These are phyloP conservation scores for Gaeumannomyces tritici DNA, from an alignment of 2,329 filamentous ascomycete genomes.

Conservation along the genomic window DNA sequence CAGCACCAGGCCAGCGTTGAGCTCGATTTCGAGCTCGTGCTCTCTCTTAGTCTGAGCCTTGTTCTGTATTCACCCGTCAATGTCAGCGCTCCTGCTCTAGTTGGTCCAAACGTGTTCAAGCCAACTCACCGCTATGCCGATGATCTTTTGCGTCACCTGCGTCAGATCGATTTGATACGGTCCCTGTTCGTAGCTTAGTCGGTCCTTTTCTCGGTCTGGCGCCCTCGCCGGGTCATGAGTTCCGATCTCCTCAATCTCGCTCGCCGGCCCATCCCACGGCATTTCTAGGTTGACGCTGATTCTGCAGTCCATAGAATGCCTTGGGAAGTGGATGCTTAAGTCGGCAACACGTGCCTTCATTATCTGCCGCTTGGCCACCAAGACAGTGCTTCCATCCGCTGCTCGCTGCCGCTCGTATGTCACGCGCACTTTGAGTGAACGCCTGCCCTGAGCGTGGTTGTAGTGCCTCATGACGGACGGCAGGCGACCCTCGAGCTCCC, in stretches of 20 bases:
- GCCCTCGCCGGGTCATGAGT: constrained; percentile 26
- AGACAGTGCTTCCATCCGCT: constrained; percentile 22
- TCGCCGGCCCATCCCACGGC: constrained; percentile 63
- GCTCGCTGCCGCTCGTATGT: constrained; percentile 67
- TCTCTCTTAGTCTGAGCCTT: constrained; percentile 46
- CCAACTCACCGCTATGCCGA: constrained; percentile 7
- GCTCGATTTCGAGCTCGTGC: constrained; percentile 74
- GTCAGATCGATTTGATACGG: constrained; percentile 88
- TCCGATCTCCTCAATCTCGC: constrained; percentile 38
- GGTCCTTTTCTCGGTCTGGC: constrained; percentile 72
- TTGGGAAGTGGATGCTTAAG: constrained; percentile 76
- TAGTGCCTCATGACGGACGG: constrained; percentile 55
- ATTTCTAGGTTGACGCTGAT: constrained; percentile 94
- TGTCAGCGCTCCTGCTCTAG: neutral
- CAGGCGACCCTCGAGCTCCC: constrained; percentile 46
- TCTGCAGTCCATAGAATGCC: constrained; percentile 74
- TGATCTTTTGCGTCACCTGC: constrained; percentile 56
- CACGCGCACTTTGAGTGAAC: constrained; percentile 57
- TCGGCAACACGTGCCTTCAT: constrained; percentile 86
- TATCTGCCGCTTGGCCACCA: constrained; percentile 52
- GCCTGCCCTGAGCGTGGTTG: constrained; percentile 25
- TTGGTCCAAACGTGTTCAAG: neutral
- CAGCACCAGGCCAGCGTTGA: constrained; percentile 53
- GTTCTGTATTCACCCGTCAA: constrained; percentile 18
- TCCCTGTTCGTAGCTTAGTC: constrained; percentile 82